A percentile compares a stretch with the other conserved stretches of the same genome.
Evolutionary conservation across 2,329 filamentous ascomycete genomes (phyloP).

Genomic region (Fusarium udum): DNA sequence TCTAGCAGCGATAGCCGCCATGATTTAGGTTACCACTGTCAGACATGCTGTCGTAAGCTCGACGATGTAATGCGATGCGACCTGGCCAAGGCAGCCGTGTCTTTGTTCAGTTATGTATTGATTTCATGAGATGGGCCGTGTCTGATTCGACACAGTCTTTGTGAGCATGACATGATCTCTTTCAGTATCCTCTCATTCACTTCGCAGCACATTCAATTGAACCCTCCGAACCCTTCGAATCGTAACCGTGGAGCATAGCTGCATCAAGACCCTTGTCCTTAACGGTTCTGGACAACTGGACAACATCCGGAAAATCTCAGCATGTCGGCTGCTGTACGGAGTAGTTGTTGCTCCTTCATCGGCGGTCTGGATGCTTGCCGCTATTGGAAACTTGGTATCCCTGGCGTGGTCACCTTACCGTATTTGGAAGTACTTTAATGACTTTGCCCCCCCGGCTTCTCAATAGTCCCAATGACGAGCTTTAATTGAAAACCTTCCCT

Average conservation of each 20-base stretch:
- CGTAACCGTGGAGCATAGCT: neutral
- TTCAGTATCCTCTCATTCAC: neutral
- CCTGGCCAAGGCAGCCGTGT: constrained; percentile 2
- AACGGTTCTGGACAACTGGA: constrained; percentile 16
- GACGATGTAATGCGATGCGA: neutral
- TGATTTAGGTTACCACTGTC: constrained; percentile 14
- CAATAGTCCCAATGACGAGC: constrained; percentile 33
- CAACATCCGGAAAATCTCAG: constrained; percentile 22
- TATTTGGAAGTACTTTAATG: constrained; percentile 30
- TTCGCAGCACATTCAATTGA: neutral
- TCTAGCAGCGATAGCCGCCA: constrained; percentile 20
- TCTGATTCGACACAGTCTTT: neutral
- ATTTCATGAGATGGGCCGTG: neutral
- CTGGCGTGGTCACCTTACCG: constrained; percentile 19
- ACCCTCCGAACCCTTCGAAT: neutral
- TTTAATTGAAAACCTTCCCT: constrained; percentile 12
- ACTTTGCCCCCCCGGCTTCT: constrained; percentile 21
- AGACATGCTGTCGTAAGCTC: constrained; percentile 24
- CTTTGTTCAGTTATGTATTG: constrained; percentile 19
- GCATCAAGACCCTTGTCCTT: constrained; percentile 10
- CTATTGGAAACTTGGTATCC: constrained; percentile 28
- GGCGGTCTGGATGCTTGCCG: constrained; percentile 33
- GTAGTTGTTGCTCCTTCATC: constrained; percentile 16
- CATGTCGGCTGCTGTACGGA: constrained; percentile 8
- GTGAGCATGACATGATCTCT: neutral